Conservation (phyloP, 805 yeast genomes). For the Metschnikowia borealis region DNA sequence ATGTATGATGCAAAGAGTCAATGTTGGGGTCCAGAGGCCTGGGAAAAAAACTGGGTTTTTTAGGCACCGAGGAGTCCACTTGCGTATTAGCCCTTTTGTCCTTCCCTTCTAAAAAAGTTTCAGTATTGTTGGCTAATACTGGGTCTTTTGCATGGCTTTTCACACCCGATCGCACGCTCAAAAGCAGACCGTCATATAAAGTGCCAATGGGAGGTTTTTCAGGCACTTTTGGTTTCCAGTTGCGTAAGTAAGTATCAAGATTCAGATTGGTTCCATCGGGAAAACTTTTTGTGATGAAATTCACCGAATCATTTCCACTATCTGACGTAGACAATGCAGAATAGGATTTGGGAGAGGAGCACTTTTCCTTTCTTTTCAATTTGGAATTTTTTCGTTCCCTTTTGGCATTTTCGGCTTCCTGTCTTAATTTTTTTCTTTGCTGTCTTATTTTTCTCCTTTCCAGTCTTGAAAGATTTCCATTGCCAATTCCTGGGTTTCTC, state of each 20-base stretch:
- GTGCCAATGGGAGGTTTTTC: background rate
- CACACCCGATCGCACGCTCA: background rate
- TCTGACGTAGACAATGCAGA: background rate
- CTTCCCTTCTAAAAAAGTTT: too few relatives aligned
- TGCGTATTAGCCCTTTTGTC: too few relatives aligned
- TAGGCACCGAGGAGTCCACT: background rate
- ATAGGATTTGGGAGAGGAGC: background rate
- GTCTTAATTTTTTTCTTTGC: background rate
- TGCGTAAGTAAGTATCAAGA: background rate
- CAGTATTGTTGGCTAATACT: background rate
- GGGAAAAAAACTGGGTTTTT: background rate
- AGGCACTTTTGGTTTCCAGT: conserved; percentile 2
- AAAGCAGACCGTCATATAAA: background rate
- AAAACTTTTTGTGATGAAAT: background rate
- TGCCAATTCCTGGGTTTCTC: too few relatives aligned
- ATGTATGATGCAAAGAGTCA: background rate
- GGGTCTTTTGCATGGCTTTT: background rate
- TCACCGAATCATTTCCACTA: background rate
- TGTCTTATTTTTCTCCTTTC: background rate
- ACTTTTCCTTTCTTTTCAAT: background rate
- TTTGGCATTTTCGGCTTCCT: background rate
- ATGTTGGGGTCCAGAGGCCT: background rate
- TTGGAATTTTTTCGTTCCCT: too few relatives aligned
- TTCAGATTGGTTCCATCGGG: conserved; percentile 2
- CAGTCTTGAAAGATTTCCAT: too few relatives aligned